Percentiles rank a stretch among this genome's conserved stretches.
Evolutionary conservation across 768 basidiomycete genomes (phyloP).

Genomic region (Russula ochroleuca): DNA sequence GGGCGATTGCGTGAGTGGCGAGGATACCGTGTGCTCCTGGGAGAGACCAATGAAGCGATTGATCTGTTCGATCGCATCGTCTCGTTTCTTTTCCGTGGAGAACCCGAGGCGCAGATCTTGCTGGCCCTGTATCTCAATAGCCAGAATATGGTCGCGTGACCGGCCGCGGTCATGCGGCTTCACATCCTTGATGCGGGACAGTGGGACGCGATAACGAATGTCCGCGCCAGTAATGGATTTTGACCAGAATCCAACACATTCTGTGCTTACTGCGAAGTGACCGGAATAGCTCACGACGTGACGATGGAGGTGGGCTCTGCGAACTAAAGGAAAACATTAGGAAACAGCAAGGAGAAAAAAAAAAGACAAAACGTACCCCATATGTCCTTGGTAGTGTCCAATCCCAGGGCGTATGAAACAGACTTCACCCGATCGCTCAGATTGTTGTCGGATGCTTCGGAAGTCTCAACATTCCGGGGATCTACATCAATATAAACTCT

Average conservation of each 20-base stretch:
- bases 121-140: constrained; percentile 19
- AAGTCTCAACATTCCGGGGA: not conserved
- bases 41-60: constrained; percentile 13
- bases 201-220: constrained; percentile 24
- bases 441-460: not conserved
- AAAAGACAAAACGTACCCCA: constrained; percentile 17
- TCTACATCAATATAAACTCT: constrained; percentile 23
- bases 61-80: constrained; percentile 17
- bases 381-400: constrained; percentile 21
- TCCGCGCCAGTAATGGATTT: constrained; percentile 21
- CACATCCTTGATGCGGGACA: constrained; percentile 15
- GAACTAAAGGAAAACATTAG: constrained; percentile 13
- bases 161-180: constrained; percentile 9
- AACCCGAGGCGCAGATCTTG: constrained; percentile 19
- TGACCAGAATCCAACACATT: constrained; percentile 25
- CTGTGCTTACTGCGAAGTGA: constrained; percentile 19
- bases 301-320: constrained; percentile 22
- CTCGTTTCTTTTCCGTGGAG: constrained; percentile 18
- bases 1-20: constrained; percentile 5
- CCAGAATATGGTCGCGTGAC: constrained; percentile 12
- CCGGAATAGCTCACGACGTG: constrained; percentile 16
- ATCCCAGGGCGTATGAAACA: constrained; percentile 14
- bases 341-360: not conserved
- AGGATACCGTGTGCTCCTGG: not conserved
- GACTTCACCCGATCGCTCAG: constrained; percentile 16